Percentiles rank a stretch among this genome's conserved stretches.
Evolutionary conservation across 2,329 filamentous ascomycete genomes (phyloP).

Genomic region (Magnaporthiopsis rhizophila): DNA sequence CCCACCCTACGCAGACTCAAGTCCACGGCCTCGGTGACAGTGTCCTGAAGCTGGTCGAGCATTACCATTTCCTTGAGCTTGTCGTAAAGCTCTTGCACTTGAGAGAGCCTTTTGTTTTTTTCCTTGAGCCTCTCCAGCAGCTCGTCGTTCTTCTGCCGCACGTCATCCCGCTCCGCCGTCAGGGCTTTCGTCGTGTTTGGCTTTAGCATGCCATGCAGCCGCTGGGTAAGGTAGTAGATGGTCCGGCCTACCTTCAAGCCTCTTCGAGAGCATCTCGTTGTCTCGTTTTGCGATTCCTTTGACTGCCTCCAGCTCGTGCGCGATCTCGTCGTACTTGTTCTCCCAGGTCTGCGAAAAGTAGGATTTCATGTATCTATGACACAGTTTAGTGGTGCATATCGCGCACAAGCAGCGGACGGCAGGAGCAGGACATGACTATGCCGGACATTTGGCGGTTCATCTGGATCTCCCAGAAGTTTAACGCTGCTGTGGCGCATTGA

Average conservation of each 20-base stretch:
- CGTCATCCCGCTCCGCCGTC: conserved; percentile 50
- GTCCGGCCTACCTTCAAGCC: conserved; percentile 44
- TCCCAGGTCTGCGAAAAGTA: not conserved
- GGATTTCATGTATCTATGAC: not conserved
- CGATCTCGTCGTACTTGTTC: conserved; percentile 55
- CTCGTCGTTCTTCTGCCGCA: conserved; percentile 66
- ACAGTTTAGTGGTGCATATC: too few species aligned
- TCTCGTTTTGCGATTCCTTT: conserved; percentile 69
- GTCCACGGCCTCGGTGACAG: conserved; percentile 42
- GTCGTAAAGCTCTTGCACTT: conserved; percentile 59
- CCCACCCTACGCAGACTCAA: conserved; percentile 24
- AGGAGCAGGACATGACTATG: not conserved
- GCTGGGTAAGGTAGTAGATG: not conserved
- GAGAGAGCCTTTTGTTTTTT: conserved; percentile 60
- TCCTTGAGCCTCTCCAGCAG: conserved; percentile 58
- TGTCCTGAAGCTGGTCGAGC: conserved; percentile 45
- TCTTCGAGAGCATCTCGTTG: conserved; percentile 57
- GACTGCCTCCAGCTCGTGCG: conserved; percentile 60
- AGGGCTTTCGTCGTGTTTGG: conserved; percentile 31
- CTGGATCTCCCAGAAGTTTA: conserved; percentile 85
- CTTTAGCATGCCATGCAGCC: not conserved
- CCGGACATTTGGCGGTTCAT: conserved; percentile 70
- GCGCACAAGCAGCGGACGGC: too few species aligned
- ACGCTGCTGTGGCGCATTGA: conserved; percentile 72
- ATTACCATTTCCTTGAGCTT: conserved; percentile 49